Conservation (phyloP, 306 rosid genomes). For the Abrus pulchellus region DNA sequence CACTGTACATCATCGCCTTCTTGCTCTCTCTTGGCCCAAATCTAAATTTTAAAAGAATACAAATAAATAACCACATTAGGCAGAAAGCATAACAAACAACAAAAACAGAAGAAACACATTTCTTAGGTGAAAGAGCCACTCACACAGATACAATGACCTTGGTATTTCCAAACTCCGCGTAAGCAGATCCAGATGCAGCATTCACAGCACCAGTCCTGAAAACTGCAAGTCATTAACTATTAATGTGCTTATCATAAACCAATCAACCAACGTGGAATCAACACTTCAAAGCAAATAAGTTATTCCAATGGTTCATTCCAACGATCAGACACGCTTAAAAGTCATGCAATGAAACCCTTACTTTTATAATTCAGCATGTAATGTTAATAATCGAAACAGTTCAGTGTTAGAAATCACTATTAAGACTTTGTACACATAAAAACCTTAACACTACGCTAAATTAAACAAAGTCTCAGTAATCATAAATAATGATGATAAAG, state of each 20-base stretch:
- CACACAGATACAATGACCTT: conserved; percentile 98
- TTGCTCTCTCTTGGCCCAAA: conserved; percentile 99
- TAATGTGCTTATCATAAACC: conserved; percentile 21
- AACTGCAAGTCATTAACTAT: conserved; percentile 63
- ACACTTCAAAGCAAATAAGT: conserved; percentile 8
- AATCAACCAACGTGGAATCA: conserved; percentile 1
- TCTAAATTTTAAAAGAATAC: conserved; percentile 47
- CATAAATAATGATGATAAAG: neutral
- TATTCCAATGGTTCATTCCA: neutral
- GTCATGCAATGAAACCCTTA: conserved; percentile 3
- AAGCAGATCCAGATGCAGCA: conserved; percentile 97
- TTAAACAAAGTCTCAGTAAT: neutral
- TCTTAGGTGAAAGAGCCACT: conserved; percentile 53
- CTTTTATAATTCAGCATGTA: neutral
- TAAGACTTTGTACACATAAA: neutral
- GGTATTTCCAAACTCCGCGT: conserved; percentile 94
- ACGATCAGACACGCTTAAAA: neutral
- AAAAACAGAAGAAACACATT: conserved; percentile 20
- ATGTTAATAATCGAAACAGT: neutral
- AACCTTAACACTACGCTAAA: neutral
- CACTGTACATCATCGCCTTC: conserved; percentile 96
- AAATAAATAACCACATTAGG: conserved; percentile 39
- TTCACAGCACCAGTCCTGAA: conserved; percentile 96
- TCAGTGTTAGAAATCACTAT: neutral
- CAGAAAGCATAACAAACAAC: conserved; percentile 19